Percentiles rank a stretch among this genome's conserved stretches.
These are phyloP conservation scores for Entomophthora muscae DNA, from an alignment of 371 early-diverging fungal genomes.

Conservation along the genomic window DNA sequence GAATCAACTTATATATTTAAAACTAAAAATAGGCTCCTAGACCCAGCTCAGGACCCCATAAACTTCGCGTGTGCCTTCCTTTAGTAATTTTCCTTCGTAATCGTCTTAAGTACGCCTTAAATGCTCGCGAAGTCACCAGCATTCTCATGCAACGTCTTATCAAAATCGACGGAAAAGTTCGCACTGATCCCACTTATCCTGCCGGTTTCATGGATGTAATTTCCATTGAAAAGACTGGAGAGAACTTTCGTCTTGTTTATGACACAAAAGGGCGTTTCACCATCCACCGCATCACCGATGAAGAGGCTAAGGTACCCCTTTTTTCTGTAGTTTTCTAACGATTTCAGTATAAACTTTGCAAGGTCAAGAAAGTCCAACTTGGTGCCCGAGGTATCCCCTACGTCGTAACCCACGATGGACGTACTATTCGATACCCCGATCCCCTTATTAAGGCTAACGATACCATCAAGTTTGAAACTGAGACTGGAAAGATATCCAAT, in stretches of 20 bases:
- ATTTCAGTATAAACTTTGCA: conserved; percentile 89
- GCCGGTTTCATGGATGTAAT: conserved; percentile 99
- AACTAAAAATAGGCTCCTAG: no score
- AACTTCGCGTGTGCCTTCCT: no score
- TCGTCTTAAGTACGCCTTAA: conserved; percentile 97
- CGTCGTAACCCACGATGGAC: no score
- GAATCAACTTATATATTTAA: no score
- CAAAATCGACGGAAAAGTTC: no score
- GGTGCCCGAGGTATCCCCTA: conserved; percentile 90
- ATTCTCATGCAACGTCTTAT: no score
- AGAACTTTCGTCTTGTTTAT: no score
- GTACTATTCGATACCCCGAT: no score
- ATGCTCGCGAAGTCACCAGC: conserved; percentile 97
- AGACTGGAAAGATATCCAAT: conserved; percentile 82
- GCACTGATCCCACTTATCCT: conserved; percentile 95
- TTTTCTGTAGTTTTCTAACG: conserved; percentile 1
- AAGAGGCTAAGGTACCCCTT: conserved; percentile 70
- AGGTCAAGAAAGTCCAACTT: conserved; percentile 88
- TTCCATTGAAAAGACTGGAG: conserved; percentile 92
- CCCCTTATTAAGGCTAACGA: no score
- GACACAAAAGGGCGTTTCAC: no score
- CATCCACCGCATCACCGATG: conserved; percentile 96
- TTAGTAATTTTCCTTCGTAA: conserved; percentile 98
- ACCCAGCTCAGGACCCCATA: no score
- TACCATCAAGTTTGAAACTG: no score